Percentiles rank a stretch among this genome's conserved stretches.
Conservation (phyloP, 176 grass and related monocot species). For the Avena insularis region DNA sequence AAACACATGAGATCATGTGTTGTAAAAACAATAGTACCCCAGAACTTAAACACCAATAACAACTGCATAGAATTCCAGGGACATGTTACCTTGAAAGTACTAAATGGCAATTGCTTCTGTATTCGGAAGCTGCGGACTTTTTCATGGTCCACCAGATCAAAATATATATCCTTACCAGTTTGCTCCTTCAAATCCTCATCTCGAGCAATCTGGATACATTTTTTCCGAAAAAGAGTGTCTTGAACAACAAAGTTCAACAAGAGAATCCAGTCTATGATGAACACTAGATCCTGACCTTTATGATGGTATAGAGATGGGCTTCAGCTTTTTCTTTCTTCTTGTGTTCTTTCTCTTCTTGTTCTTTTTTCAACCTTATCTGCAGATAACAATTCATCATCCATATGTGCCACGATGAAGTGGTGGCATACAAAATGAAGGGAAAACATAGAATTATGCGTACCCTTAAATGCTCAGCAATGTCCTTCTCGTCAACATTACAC, state of each 20-base stretch:
- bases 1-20: conserved; percentile 3
- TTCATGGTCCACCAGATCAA: conserved; percentile 96
- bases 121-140: conserved; percentile 89
- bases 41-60: conserved; percentile 10
- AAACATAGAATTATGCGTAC: conserved; percentile 46
- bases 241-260: conserved; percentile 12
- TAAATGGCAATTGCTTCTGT: conserved; percentile 86
- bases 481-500: conserved; percentile 95
- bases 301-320: conserved; percentile 94
- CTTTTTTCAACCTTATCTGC: conserved; percentile 88
- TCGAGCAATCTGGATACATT: conserved; percentile 65
- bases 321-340: conserved; percentile 97
- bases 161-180: conserved; percentile 84
- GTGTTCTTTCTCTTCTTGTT: conserved; percentile 95
- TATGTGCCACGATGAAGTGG: conserved; percentile 29
- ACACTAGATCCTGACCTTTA: conserved; percentile 65
- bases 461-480: conserved; percentile 91
- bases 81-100: conserved; percentile 74
- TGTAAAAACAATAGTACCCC: neutral
- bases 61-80: conserved; percentile 11
- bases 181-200: conserved; percentile 80
- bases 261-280: conserved; percentile 30
- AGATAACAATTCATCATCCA: conserved; percentile 47
- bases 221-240: neutral
- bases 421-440: conserved; percentile 14